A percentile compares a stretch with the other conserved stretches of the same genome.
Evolutionary conservation across 441 rosid genomes (phyloP).

Genomic region (Gossypium trilobum): DNA sequence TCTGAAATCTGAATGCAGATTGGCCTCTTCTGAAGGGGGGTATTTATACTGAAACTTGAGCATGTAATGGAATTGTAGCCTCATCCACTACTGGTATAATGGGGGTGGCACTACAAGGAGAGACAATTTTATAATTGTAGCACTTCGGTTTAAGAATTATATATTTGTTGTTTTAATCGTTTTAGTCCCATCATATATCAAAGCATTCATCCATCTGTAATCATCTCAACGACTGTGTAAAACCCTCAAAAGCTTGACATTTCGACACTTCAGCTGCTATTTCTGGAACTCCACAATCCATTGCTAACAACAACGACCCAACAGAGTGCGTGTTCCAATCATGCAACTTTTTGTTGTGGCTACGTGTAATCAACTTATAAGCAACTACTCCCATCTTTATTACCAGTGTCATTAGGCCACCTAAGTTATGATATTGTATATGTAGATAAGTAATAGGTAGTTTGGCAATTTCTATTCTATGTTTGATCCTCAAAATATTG

Average conservation of each 20-base stretch:
- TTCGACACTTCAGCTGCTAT: slow-evolving; percentile 8
- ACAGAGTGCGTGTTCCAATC: slow-evolving; percentile 8
- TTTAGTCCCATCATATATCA: neutral
- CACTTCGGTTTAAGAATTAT: slow-evolving; percentile 9
- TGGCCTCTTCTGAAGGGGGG: neutral
- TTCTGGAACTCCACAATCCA: slow-evolving; percentile 18
- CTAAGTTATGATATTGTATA: no score
- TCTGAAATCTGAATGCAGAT: slow-evolving; percentile 6
- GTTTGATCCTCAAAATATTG: neutral
- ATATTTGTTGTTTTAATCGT: neutral
- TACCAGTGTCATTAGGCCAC: neutral
- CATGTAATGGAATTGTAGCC: neutral
- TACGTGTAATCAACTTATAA: slow-evolving; percentile 12
- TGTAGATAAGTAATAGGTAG: neutral
- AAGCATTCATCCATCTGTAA: slow-evolving; percentile 17
- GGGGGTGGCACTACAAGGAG: slow-evolving; percentile 27
- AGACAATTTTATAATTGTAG: slow-evolving; percentile 9
- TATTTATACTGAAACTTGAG: slow-evolving; percentile 24
- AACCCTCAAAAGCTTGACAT: neutral
- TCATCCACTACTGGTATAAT: slow-evolving; percentile 23
- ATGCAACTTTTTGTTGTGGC: slow-evolving; percentile 8
- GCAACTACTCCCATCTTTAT: neutral
- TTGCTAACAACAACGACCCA: neutral
- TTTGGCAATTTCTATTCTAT: neutral
- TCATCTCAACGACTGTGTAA: slow-evolving; percentile 4